Base-by-base conservation (phyloP, 306 rosid genomes). In the Gleditsia sinensis region DNA sequence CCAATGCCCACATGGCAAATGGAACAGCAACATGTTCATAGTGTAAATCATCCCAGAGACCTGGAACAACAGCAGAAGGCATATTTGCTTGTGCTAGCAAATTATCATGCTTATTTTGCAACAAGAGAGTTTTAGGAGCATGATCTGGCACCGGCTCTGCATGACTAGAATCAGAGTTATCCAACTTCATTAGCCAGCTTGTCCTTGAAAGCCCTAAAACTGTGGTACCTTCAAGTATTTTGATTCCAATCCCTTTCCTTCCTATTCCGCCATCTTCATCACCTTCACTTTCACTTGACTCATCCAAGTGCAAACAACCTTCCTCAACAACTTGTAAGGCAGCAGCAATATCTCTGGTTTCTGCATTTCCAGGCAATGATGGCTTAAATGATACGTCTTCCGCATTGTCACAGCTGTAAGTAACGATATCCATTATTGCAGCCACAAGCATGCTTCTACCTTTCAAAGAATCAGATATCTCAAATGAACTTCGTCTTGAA, bases 401-500 rank as follows among this genome's bases (percentile, higher is more conserved):
- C 27, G 79, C 74, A 74, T 86, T 81, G 86, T 82, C 92, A 71
- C 96, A 90, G 69, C 86, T 87, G 81, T 97, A 88, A 3, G 99
- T 94, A 62, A 94, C 95, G 5, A 94, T 78, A 61, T 94, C 99
- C 97, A 94, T 92, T 59, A 94, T 87, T 76, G 97, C 90, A 71
- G 97, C 96, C 63, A 94, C 97, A 71, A 94, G 99, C 99, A 94
- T 92, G 86, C 99, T 94, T 88, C 95, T 84, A 67, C 99, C 99
- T 88, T 90, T 88, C 85, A 88, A 84, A 82, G 92, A 85, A 86
- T 92, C 97, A 82, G 84, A 88, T 67, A 84, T 59, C 74, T 87
- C 95, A 61, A 92, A 78, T 75, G 86, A 82, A 88, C 91, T 88
- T 72, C 86, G 90, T 75, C 96, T 81, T 60, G 93, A 82, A 68